phyloP scores from a whole-genome alignment of 345 rosid genomes.

The Eucalyptus polybractea region DNA sequence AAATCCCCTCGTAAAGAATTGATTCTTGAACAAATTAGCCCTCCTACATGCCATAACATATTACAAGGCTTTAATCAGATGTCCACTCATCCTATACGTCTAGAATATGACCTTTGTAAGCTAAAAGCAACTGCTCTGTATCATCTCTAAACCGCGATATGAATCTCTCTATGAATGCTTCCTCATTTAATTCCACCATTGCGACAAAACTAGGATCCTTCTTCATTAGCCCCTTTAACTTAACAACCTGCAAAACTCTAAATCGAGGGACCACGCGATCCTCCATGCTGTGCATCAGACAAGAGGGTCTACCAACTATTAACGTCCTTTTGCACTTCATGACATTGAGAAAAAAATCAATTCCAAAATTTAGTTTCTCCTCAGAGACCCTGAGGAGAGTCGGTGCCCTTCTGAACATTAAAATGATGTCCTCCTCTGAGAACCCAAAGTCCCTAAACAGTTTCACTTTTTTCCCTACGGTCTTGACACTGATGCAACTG shows the following conservation, averaged over 20 bases:
- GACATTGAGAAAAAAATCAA: constrained; percentile 9
- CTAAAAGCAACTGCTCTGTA: constrained; percentile 8
- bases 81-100: background rate
- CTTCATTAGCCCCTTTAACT: constrained; percentile 10
- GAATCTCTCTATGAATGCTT: constrained; percentile 9
- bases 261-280: constrained; percentile 21
- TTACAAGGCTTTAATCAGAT: background rate
- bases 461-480: constrained; percentile 9
- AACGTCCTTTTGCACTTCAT: constrained; percentile 2
- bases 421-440: constrained; percentile 1
- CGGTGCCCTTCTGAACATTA: constrained; percentile 18
- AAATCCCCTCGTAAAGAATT: background rate
- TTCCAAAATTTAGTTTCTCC: constrained; percentile 12
- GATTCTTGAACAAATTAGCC: background rate
- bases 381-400: constrained; percentile 2
- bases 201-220: background rate
- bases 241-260: constrained; percentile 12
- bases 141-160: constrained; percentile 11
- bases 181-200: background rate
- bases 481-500: constrained; percentile 10
- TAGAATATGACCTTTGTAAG: constrained; percentile 6
- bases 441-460: constrained; percentile 13
- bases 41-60: constrained; percentile 5
- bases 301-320: background rate
- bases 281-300: constrained; percentile 15